These are phyloP conservation scores for Lactifluus subvellereus DNA, from an alignment of 768 basidiomycete species.

Conservation along the genomic window DNA sequence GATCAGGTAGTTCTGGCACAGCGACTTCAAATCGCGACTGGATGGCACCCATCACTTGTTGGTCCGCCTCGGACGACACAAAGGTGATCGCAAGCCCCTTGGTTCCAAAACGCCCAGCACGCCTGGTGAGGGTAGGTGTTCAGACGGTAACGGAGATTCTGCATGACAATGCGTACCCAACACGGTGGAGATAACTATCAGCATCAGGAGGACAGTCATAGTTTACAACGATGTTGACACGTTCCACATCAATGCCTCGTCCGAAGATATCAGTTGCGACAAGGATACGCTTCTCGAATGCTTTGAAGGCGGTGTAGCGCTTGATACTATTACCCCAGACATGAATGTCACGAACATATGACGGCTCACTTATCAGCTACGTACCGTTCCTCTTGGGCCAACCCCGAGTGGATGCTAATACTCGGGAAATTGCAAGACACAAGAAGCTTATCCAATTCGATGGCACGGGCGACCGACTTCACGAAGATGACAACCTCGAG, in stretches of 20 bases:
- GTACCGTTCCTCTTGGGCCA: slow-evolving; percentile 94
- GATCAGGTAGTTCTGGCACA: slow-evolving; percentile 89
- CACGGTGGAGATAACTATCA: slow-evolving; percentile 97
- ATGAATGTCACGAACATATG: not conserved
- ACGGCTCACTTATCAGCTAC: slow-evolving; percentile 28
- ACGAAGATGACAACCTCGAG: slow-evolving; percentile 96
- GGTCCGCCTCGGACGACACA: slow-evolving; percentile 86
- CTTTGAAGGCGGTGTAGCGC: slow-evolving; percentile 97
- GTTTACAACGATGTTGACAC: slow-evolving; percentile 99
- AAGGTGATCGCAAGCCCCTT: slow-evolving; percentile 99
- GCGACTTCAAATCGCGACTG: slow-evolving; percentile 97
- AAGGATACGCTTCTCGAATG: slow-evolving; percentile 97
- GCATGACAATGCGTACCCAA: slow-evolving; percentile 53
- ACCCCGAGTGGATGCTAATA: slow-evolving; percentile 93
- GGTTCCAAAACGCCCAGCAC: slow-evolving; percentile 98
- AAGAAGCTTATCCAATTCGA: slow-evolving; percentile 91
- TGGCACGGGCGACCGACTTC: slow-evolving; percentile 94
- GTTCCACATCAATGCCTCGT: slow-evolving; percentile 98
- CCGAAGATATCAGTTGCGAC: slow-evolving; percentile 99
- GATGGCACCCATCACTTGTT: slow-evolving; percentile 90
- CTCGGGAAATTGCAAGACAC: slow-evolving; percentile 98
- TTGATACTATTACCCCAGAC: slow-evolving; percentile 54
- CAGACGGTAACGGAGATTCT: not conserved
- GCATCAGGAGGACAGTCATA: slow-evolving; percentile 97
- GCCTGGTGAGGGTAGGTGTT: slow-evolving; percentile 40